Percentiles rank a stretch among this genome's conserved stretches.
Evolutionary conservation across 768 basidiomycete genomes (phyloP).

Genomic region (Gelatoporia subvermispora): DNA sequence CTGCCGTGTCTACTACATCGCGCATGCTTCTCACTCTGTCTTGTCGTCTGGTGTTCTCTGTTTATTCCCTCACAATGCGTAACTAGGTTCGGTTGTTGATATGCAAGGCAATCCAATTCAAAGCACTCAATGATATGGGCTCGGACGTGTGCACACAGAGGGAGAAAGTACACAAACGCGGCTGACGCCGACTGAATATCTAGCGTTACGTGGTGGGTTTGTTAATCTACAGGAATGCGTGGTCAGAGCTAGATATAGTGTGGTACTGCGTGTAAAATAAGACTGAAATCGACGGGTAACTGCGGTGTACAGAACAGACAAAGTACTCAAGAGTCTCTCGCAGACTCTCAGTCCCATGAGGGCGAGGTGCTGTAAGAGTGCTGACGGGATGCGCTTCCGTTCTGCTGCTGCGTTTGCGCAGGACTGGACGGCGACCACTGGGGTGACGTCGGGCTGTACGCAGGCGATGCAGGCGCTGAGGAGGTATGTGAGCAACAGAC

Average conservation of each 20-base stretch:
- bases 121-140: background rate
- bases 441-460: conserved; percentile 84
- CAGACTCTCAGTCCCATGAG: conserved; percentile 44
- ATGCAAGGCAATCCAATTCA: background rate
- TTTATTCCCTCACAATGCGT: conserved; percentile 4
- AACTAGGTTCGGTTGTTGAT: conserved; percentile 3
- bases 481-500: conserved; percentile 9
- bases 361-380: conserved; percentile 45
- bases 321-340: background rate
- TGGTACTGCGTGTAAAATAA: background rate
- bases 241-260: conserved; percentile 2
- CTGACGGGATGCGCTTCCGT: conserved; percentile 28
- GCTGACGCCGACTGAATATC: background rate
- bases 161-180: background rate
- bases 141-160: background rate
- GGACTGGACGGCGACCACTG: conserved; percentile 79
- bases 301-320: background rate
- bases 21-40: conserved; percentile 6
- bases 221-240: conserved; percentile 7
- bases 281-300: conserved; percentile 1
- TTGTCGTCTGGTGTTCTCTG: conserved; percentile 2
- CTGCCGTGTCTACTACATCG: conserved; percentile 1
- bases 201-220: background rate
- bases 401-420: conserved; percentile 41
- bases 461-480: conserved; percentile 77